phyloP scores from a whole-genome alignment of 305 asterid genomes.

The Nicotiana rustica region DNA sequence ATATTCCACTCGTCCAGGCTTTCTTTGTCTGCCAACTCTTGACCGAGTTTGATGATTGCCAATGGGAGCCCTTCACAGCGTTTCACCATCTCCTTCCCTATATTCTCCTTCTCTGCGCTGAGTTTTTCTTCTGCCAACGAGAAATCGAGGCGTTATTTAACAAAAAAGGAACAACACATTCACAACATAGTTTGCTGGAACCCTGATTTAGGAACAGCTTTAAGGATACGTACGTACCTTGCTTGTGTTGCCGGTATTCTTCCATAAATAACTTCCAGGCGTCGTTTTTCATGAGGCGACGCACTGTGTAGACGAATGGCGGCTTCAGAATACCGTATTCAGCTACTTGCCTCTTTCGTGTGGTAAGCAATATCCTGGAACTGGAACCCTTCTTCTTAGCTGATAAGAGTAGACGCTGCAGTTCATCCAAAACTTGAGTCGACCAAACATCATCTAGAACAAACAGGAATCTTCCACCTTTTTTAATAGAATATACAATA shows the following conservation, averaged over 20 bases:
- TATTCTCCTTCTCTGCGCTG: not conserved
- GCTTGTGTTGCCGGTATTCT: not conserved
- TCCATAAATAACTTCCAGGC: not conserved
- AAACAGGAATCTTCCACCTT: not conserved
- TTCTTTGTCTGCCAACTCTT: not conserved
- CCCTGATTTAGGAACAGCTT: too few species aligned
- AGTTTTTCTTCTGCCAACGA: not conserved
- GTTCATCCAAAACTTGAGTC: slow-evolving; percentile 17
- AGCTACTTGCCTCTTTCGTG: not conserved
- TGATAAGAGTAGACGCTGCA: slow-evolving; percentile 2
- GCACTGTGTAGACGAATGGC: not conserved
- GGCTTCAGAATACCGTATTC: not conserved
- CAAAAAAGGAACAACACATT: too few species aligned
- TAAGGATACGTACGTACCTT: not conserved
- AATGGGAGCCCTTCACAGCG: slow-evolving; percentile 38
- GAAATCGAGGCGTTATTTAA: not conserved
- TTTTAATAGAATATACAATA: not conserved
- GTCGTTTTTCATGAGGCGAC: not conserved
- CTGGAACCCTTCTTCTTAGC: not conserved
- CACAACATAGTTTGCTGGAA: too few species aligned
- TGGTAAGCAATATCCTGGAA: not conserved
- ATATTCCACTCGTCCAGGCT: slow-evolving; percentile 7
- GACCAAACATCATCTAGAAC: slow-evolving; percentile 33
- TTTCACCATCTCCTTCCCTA: slow-evolving; percentile 15
- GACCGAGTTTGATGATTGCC: slow-evolving; percentile 19